Evolutionary conservation across 176 grass and related monocot species (phyloP).

Genomic region (Triticum turgidum): DNA sequence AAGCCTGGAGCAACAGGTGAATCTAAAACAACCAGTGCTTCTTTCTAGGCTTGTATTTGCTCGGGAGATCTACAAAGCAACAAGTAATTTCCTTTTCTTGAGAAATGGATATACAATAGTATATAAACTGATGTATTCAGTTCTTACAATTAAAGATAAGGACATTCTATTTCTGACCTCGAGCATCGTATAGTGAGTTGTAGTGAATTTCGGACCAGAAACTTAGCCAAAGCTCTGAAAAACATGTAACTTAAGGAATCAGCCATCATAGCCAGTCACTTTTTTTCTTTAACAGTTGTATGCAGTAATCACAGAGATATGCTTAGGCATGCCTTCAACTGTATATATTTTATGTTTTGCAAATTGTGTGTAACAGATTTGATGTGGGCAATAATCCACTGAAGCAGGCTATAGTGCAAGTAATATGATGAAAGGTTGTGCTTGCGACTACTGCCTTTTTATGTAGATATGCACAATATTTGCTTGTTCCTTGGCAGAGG

Average conservation of each 20-base stretch:
- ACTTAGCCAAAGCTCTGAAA: constrained; percentile 91
- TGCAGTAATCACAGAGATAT: background rate
- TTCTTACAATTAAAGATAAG: background rate
- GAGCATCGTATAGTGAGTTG: constrained; percentile 89
- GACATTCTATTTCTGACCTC: constrained; percentile 47
- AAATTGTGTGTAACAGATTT: background rate
- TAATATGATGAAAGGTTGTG: background rate
- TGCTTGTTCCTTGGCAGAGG: background rate
- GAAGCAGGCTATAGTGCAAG: background rate
- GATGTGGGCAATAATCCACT: background rate
- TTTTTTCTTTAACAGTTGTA: constrained; percentile 10
- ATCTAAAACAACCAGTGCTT: constrained; percentile 90
- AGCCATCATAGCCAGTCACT: constrained; percentile 18
- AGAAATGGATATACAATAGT: background rate
- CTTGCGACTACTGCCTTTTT: background rate
- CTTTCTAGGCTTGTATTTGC: constrained; percentile 81
- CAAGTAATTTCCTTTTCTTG: constrained; percentile 18
- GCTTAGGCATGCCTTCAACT: background rate
- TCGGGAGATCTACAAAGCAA: constrained; percentile 58
- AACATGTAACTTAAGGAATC: background rate
- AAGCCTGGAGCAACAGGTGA: constrained; percentile 24
- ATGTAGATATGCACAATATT: background rate
- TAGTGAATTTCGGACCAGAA: constrained; percentile 99
- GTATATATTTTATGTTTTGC: background rate
- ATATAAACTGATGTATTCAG: background rate